phyloP scores from a whole-genome alignment of 345 rosid genomes.

The Geranium brycei region DNA sequence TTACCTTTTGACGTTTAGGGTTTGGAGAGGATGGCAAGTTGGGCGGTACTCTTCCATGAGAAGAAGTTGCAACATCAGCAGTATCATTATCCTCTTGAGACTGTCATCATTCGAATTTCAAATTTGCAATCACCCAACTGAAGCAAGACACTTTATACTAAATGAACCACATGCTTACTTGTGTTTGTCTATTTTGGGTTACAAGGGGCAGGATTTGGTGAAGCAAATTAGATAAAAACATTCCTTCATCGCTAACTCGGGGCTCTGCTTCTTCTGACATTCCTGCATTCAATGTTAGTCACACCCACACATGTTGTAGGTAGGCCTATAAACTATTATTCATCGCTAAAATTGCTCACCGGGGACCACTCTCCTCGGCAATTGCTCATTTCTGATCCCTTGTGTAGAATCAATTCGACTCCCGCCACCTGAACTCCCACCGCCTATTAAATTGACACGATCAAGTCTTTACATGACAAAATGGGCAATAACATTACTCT shows the following conservation, averaged over 20 bases:
- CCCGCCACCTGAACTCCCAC: not conserved
- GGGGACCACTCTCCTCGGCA: slow-evolving; percentile 26
- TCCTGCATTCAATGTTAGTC: too few relatives aligned
- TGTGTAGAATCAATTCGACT: slow-evolving; percentile 4
- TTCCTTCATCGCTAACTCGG: slow-evolving; percentile 26
- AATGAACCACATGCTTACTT: slow-evolving; percentile 11
- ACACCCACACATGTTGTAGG: too few relatives aligned
- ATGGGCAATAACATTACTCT: too few relatives aligned
- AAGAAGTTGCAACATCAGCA: slow-evolving; percentile 12
- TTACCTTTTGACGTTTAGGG: slow-evolving; percentile 29
- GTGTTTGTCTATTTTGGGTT: slow-evolving; percentile 19
- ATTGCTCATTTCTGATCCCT: slow-evolving; percentile 25
- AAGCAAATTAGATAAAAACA: slow-evolving; percentile 36
- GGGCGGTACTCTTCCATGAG: slow-evolving; percentile 5
- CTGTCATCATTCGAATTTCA: slow-evolving; percentile 1
- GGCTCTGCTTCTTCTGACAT: slow-evolving; percentile 16
- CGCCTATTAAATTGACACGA: too few relatives aligned
- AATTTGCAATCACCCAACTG: not conserved
- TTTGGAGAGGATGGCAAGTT: slow-evolving; percentile 14
- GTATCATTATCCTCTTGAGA: slow-evolving; percentile 6
- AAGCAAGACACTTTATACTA: not conserved
- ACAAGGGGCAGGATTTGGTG: slow-evolving; percentile 40
- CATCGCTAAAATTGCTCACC: slow-evolving; percentile 21
- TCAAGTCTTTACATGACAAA: too few relatives aligned
- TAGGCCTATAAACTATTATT: slow-evolving; percentile 15